phyloP scores from a whole-genome alignment of 148 eudicot species.

The Vaccinium corymbosum region DNA sequence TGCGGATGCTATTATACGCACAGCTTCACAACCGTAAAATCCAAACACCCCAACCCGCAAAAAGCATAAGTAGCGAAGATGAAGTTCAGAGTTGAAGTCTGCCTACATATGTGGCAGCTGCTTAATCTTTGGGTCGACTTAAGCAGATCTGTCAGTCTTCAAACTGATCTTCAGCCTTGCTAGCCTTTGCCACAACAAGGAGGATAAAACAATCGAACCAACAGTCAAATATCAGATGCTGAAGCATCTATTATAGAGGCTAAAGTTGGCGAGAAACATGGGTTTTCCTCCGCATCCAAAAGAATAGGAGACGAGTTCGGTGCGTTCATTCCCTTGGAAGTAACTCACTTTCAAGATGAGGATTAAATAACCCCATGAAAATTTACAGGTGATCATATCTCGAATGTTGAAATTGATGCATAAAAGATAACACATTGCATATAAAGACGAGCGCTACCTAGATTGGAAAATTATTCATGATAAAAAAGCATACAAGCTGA shows the following conservation, averaged over 20 bases:
- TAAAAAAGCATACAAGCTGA: background rate
- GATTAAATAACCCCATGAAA: background rate
- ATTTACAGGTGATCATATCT: no score
- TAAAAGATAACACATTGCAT: background rate
- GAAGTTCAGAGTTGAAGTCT: no score
- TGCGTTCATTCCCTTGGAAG: background rate
- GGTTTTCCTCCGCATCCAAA: background rate
- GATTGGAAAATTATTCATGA: background rate
- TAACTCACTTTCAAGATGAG: background rate
- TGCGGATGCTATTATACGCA: no score
- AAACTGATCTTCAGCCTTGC: background rate
- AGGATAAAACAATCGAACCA: background rate
- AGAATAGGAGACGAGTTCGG: background rate
- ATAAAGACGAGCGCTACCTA: background rate
- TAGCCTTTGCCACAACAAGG: background rate
- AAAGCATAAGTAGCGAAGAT: no score
- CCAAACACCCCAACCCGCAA: no score
- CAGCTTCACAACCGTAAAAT: no score
- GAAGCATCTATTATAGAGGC: background rate
- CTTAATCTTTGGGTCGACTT: background rate
- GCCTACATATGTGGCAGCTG: no score
- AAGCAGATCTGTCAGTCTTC: background rate
- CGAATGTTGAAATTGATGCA: background rate
- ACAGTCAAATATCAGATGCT: background rate
- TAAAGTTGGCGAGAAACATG: no score